Evolutionary conservation across 2,329 filamentous ascomycete genomes (phyloP).

Genomic region (Cladosporium austrohemisphaericum): DNA sequence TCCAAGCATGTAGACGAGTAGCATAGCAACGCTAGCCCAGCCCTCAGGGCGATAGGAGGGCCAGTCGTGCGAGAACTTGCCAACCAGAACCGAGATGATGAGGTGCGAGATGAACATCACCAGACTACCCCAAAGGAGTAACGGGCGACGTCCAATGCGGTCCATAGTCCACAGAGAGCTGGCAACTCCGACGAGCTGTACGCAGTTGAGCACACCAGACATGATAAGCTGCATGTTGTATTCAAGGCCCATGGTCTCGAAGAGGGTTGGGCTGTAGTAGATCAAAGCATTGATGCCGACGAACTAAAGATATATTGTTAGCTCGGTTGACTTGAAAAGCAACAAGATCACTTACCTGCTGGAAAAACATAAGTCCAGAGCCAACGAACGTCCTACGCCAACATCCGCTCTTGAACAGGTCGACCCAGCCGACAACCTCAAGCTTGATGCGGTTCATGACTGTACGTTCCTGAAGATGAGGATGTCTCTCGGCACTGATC

Average conservation of each 20-base stretch:
- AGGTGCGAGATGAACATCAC: slow-evolving; percentile 48
- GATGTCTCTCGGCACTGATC: slow-evolving; percentile 38
- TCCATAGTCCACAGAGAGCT: slow-evolving; percentile 45
- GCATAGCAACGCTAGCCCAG: slow-evolving; percentile 29
- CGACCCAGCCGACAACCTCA: slow-evolving; percentile 45
- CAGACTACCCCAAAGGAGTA: slow-evolving; percentile 42
- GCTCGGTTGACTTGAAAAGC: not conserved
- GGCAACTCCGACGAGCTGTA: slow-evolving; percentile 40
- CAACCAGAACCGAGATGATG: slow-evolving; percentile 53
- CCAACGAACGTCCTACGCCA: slow-evolving; percentile 51
- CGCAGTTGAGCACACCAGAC: slow-evolving; percentile 42
- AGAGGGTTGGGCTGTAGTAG: slow-evolving; percentile 47
- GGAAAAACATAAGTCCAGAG: slow-evolving; percentile 55
- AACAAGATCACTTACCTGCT: slow-evolving; percentile 42
- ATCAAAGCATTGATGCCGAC: slow-evolving; percentile 45
- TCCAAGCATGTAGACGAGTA: slow-evolving; percentile 29
- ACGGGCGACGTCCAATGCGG: slow-evolving; percentile 38
- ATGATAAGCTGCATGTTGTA: slow-evolving; percentile 38
- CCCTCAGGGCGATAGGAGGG: slow-evolving; percentile 47
- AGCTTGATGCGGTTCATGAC: slow-evolving; percentile 37
- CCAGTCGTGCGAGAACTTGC: slow-evolving; percentile 46
- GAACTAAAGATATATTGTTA: slow-evolving; percentile 25
- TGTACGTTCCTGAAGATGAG: slow-evolving; percentile 26
- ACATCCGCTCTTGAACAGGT: slow-evolving; percentile 46
- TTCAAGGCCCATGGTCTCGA: slow-evolving; percentile 38